phyloP scores from a whole-genome alignment of 2,329 filamentous ascomycete genomes.

The Aspergillus udagawae region DNA sequence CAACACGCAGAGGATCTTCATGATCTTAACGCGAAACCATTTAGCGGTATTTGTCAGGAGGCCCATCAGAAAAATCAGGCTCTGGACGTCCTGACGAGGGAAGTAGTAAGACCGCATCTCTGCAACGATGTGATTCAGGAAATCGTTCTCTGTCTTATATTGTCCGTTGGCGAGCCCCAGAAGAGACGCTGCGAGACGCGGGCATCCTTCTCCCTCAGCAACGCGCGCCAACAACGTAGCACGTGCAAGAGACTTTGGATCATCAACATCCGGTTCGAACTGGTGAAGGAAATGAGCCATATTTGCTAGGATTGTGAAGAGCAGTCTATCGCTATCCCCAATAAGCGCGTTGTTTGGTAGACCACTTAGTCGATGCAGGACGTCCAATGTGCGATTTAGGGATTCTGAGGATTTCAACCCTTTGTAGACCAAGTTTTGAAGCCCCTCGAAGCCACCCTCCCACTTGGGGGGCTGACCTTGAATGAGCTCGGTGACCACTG shows the following conservation, averaged over 20 bases:
- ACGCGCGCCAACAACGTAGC: conserved; percentile 68
- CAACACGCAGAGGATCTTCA: conserved; percentile 80
- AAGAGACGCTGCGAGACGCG: conserved; percentile 64
- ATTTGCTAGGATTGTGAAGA: conserved; percentile 88
- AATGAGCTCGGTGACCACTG: conserved; percentile 65
- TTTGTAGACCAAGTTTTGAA: conserved; percentile 85
- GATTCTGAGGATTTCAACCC: conserved; percentile 83
- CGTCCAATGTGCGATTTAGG: conserved; percentile 70
- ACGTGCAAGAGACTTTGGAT: conserved; percentile 55
- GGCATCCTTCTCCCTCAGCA: conserved; percentile 67
- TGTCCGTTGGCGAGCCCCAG: conserved; percentile 65
- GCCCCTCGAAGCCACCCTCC: conserved; percentile 83
- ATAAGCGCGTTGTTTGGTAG: conserved; percentile 77
- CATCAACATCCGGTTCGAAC: conserved; percentile 62
- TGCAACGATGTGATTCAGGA: conserved; percentile 68
- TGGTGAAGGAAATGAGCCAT: conserved; percentile 78
- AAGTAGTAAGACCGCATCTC: conserved; percentile 76
- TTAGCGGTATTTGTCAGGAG: conserved; percentile 81
- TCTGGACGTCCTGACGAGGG: conserved; percentile 75
- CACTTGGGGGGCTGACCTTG: conserved; percentile 80
- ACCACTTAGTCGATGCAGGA: conserved; percentile 72
- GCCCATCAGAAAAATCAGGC: conserved; percentile 85
- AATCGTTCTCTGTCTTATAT: conserved; percentile 67
- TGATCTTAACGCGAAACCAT: conserved; percentile 90
- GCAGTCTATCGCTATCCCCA: conserved; percentile 74